Conservation (phyloP, 176 grass and related monocot genomes). For the maize (Zea mays) region DNA sequence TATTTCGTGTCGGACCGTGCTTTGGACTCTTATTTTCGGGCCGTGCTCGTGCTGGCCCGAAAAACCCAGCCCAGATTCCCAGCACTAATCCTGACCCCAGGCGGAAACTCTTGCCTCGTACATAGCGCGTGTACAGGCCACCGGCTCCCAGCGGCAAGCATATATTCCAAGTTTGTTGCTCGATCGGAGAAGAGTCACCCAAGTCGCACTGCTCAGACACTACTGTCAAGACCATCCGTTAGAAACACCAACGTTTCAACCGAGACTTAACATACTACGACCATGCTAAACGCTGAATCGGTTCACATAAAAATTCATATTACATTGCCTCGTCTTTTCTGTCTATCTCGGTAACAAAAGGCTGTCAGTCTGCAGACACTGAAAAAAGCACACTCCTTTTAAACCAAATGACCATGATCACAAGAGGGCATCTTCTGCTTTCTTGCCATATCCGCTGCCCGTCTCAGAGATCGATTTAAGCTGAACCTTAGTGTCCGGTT, state of each 20-base stretch:
- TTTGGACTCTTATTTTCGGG: no score
- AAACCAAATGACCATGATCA: not conserved
- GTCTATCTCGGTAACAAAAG: not conserved
- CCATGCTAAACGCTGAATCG: not conserved
- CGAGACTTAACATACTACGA: not conserved
- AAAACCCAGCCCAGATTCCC: no score
- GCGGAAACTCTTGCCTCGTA: no score
- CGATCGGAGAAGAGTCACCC: not conserved
- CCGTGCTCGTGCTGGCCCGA: no score
- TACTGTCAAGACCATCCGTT: not conserved
- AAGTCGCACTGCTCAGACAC: no score
- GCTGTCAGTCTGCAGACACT: not conserved
- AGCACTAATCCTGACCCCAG: no score
- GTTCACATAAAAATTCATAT: not conserved
- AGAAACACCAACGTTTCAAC: not conserved
- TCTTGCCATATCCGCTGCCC: not conserved
- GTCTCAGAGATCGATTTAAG: slow-evolving; percentile 8
- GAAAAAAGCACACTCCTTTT: not conserved
- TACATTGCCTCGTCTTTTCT: not conserved
- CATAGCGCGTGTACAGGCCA: no score
- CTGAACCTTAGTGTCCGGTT: not conserved
- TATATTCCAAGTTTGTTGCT: not conserved
- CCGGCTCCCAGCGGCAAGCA: not conserved
- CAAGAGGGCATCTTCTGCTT: not conserved
- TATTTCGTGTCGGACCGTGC: no score